Conservation (phyloP, 768 basidiomycete genomes). For the Floccularia luteovirens region DNA sequence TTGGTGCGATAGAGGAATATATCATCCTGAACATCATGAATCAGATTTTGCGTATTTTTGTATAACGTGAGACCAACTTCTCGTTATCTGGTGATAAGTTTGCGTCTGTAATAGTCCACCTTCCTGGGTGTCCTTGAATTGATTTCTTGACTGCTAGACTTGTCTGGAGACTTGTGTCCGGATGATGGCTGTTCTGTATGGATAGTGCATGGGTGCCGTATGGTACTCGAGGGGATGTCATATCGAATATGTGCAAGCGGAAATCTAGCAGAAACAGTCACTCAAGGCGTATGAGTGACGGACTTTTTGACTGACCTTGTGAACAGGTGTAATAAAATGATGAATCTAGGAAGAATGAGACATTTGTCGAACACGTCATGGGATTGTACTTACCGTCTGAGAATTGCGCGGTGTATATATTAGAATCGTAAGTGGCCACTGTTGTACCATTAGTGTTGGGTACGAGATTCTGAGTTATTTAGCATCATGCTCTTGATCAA, state of each 20-base stretch:
- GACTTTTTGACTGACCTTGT: conserved; percentile 43
- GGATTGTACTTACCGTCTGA: conserved; percentile 48
- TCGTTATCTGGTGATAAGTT: conserved; percentile 87
- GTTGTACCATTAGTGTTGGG: conserved; percentile 79
- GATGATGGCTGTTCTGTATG: no score
- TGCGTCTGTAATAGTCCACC: conserved; percentile 95
- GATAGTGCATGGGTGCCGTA: no score
- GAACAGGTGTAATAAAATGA: conserved; percentile 92
- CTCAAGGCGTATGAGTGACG: background rate
- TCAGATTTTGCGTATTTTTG: background rate
- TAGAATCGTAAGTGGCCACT: conserved; percentile 64
- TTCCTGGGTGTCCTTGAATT: conserved; percentile 67
- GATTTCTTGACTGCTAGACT: conserved; percentile 46
- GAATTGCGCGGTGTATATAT: conserved; percentile 83
- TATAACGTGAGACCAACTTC: conserved; percentile 34
- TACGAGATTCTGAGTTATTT: conserved; percentile 46
- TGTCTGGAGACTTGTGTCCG: conserved; percentile 26
- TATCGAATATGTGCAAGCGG: conserved; percentile 82
- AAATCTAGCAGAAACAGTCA: conserved; percentile 77
- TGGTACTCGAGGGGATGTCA: conserved; percentile 36
- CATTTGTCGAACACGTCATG: background rate
- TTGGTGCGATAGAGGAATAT: conserved; percentile 82
- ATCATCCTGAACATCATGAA: conserved; percentile 55
- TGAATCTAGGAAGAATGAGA: conserved; percentile 44
- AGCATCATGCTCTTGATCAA: background rate